Percentiles rank a stretch among this genome's conserved stretches.
Conservation (phyloP, 1,139 yeast genomes). For the Pichiaceae sp. region DNA sequence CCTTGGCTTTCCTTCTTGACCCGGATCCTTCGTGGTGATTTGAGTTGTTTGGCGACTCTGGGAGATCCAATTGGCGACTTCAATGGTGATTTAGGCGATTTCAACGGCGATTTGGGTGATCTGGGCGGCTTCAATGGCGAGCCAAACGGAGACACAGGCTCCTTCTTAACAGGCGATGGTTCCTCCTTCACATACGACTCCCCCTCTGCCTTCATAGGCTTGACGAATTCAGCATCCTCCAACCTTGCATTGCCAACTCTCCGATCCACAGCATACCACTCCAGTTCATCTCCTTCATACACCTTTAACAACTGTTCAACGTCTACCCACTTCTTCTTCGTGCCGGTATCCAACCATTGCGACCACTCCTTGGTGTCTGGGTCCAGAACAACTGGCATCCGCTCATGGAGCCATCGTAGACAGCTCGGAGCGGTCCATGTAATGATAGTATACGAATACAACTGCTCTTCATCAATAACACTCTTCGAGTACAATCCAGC, state of each 20-base stretch:
- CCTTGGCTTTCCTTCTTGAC: too few species aligned
- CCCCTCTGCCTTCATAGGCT: slow-evolving; percentile 23
- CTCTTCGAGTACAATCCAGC: slow-evolving; percentile 55
- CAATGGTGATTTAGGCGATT: too few species aligned
- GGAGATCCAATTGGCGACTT: too few species aligned
- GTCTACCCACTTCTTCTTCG: slow-evolving; percentile 30
- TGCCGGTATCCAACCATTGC: slow-evolving; percentile 50
- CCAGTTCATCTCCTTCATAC: slow-evolving; percentile 37
- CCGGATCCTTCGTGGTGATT: too few species aligned
- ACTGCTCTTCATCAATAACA: slow-evolving; percentile 6
- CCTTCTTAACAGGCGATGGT: background rate
- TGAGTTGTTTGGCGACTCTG: too few species aligned
- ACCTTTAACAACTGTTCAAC: slow-evolving; percentile 31
- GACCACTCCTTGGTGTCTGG: slow-evolving; percentile 52
- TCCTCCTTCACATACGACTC: slow-evolving; percentile 1
- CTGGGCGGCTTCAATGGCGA: too few species aligned
- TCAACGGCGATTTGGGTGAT: too few species aligned
- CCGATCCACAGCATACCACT: slow-evolving; percentile 46
- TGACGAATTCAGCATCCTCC: slow-evolving; percentile 38
- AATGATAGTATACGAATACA: slow-evolving; percentile 59
- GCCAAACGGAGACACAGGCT: slow-evolving; percentile 17
- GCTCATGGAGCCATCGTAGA: slow-evolving; percentile 59
- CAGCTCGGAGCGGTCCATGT: slow-evolving; percentile 62
- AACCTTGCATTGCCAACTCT: slow-evolving; percentile 59
- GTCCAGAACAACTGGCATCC: slow-evolving; percentile 68